Base-by-base conservation (phyloP, 2,329 filamentous ascomycete species). In the Hypoxylon sp. region DNA sequence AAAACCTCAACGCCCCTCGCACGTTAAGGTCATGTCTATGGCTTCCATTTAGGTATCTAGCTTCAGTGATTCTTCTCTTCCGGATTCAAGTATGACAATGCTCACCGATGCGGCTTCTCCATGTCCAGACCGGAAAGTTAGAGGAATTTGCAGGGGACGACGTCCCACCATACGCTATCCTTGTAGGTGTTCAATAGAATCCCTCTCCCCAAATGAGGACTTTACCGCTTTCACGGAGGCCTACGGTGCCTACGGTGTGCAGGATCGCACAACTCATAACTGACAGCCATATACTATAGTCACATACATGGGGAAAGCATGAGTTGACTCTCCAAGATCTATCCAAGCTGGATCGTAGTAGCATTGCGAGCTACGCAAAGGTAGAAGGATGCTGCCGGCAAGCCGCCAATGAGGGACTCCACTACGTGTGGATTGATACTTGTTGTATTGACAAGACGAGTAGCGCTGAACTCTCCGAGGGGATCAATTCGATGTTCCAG, bases 401-500 rank as follows among this genome's bases (percentile, higher is more conserved):
- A 44, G 61, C 65, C 13, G 37, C 32, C 17, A 20, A 32, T 22
- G 52, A 58, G 17, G 26, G 48, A 1, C 37, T 64, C 15, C 1
- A 55, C 17, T 67, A 57, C 37, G 49, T 67, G 22, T 69, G 64
- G 57, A 28, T 70, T 15, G 61, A 70, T 26, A 67, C 66, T 44
- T 68, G 64, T 32, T 68, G 64, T 43, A 68, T 70, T 7, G 24
- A 26, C 24, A 26, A 26, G 24, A 26, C 24, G 24, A 26, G 24
- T 26, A 26, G 24, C 24, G 59, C 59, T 8, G 66, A 68, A 24
- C 59, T 69, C 34, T 67, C 62, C 8, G 66, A 64, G 46, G 54
- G 58, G 19, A 67, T 67, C 32, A 68, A 67, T 17, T 65, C 59
- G 0, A 70, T 70, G 64, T 65, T 67, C 19, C 28, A 56, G 17